phyloP scores from a whole-genome alignment of 2,329 filamentous ascomycete species.

The Tolypocladium ovalisporum region DNA sequence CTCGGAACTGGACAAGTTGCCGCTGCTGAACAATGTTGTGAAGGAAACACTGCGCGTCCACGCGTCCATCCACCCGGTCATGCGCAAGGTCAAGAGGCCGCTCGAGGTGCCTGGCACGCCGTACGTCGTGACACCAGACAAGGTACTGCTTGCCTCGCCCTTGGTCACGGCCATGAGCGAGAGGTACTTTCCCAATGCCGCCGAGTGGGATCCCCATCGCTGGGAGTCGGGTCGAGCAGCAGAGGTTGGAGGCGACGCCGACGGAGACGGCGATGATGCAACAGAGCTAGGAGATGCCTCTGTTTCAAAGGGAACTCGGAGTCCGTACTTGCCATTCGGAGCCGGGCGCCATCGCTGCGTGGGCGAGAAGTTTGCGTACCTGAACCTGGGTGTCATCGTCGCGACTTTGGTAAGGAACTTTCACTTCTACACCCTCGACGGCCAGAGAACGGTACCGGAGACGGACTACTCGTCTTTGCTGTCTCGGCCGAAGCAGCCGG shows the following conservation, averaged over 20 bases:
- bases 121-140: slow-evolving; percentile 51
- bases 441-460: background rate
- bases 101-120: slow-evolving; percentile 57
- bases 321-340: slow-evolving; percentile 88
- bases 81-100: slow-evolving; percentile 61
- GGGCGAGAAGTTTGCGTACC: slow-evolving; percentile 77
- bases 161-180: slow-evolving; percentile 33
- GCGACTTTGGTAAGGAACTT: background rate
- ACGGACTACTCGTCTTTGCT: background rate
- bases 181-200: slow-evolving; percentile 59
- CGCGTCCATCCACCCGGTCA: slow-evolving; percentile 61
- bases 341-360: slow-evolving; percentile 91
- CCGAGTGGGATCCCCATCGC: slow-evolving; percentile 80
- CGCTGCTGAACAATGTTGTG: slow-evolving; percentile 52
- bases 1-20: slow-evolving; percentile 46
- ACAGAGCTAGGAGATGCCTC: slow-evolving; percentile 84
- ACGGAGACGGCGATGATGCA: slow-evolving; percentile 32
- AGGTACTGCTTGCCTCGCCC: slow-evolving; percentile 31
- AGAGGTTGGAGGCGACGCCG: slow-evolving; percentile 42
- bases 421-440: background rate
- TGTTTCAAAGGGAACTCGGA: slow-evolving; percentile 80
- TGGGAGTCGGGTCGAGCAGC: slow-evolving; percentile 53
- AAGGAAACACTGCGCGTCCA: slow-evolving; percentile 65
- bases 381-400: background rate
- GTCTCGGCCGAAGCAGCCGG: background rate